Evolutionary conservation across 495 filamentous ascomycete species (phyloP), one percentile per base, ranked within the genome.

Genomic region (Hypoxylon fuscum): DNA sequence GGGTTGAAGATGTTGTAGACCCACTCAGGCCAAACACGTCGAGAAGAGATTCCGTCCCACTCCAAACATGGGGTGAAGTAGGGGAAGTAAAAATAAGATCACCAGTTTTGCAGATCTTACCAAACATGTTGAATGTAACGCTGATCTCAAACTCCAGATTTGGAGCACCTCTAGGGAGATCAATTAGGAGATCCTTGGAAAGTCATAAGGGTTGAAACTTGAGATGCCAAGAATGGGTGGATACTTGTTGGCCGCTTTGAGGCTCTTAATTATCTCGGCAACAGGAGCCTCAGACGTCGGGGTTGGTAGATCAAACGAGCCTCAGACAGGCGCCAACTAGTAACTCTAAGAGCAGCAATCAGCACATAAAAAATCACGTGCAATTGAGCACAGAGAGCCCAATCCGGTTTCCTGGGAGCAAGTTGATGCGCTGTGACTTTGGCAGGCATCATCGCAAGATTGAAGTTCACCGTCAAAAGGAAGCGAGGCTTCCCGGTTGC

Each of bases 291-390:
- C 56, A 65, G 49, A 68, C 64, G 50, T 49, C 38, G 11, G 42
- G 57, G 29, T 47, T 21, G 37, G 65, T 10, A 68, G 68, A 71
- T 71, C 68, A 71, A 71, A 71, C 68, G 57, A 64, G 44, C 61
- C 61, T 61, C 68, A 62, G 55, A 71, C 67, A 29, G 60, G 40
- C 17, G 38, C 23, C 34, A 31, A 47, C 29, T 18, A 1, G 17
- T 2, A 42, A 42, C 18, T 22, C n/a, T n/a, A n/a, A 27, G 25
- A 27, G 20, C 20, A 25, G n/a, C 18, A 49, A 14, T 17, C n/a
- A 11, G 15, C 46, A 49, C 15, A 49, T 25, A 2, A 42, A 5
- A 34, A 45, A 62, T 51, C 59, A 62, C 59, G 59, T 62, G 59
- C 17, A 32, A 43, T 43, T 23, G 10, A 12, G 23, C 49, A 11